phyloP scores from a whole-genome alignment of 495 filamentous ascomycete species.

The Xanthoparmelia taractica region DNA sequence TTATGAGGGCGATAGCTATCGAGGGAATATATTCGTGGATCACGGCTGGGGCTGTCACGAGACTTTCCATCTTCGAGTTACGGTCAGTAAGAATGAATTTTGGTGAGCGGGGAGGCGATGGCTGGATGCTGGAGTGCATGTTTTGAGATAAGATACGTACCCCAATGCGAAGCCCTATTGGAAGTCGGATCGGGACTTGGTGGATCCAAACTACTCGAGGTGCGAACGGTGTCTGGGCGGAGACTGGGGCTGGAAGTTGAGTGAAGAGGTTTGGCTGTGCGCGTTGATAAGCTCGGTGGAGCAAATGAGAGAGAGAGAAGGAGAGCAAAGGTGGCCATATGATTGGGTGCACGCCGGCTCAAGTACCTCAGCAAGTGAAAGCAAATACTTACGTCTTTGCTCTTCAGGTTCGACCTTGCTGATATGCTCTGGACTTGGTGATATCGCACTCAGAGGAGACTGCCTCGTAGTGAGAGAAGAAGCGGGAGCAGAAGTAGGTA shows the following conservation, averaged over 20 bases:
- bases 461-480: not conserved
- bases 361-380: not conserved
- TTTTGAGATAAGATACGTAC: too few species aligned
- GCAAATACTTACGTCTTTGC: not conserved
- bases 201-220: not conserved
- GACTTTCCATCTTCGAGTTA: not conserved
- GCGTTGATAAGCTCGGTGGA: not conserved
- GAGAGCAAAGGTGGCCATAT: not conserved
- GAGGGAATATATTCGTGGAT: not conserved
- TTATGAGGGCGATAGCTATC: not conserved
- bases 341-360: not conserved
- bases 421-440: conserved; percentile 4
- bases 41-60: not conserved
- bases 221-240: conserved; percentile 4
- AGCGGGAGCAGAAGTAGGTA: not conserved
- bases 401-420: not conserved
- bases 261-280: not conserved
- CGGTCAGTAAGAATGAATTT: not conserved
- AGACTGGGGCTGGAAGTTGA: not conserved
- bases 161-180: not conserved
- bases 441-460: not conserved
- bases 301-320: not conserved
- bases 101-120: too few species aligned
- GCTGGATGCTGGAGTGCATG: too few species aligned
- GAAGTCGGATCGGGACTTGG: not conserved